phyloP scores from a whole-genome alignment of 805 yeast species.

The Candida arabinofermentans region DNA sequence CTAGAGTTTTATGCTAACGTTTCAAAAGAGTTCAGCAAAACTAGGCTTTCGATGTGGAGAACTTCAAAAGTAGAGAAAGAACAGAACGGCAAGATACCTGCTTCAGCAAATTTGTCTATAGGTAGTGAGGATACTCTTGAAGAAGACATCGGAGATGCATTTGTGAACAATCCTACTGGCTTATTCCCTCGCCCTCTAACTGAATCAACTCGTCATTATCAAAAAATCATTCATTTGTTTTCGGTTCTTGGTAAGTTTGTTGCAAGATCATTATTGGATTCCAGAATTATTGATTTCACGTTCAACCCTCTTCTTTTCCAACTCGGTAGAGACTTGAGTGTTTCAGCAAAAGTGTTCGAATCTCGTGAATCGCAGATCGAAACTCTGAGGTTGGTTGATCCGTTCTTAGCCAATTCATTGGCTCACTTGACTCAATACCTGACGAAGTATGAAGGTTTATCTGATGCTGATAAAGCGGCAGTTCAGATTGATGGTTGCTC shows the following conservation, averaged over 20 bases:
- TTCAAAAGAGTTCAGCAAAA: slow-evolving; percentile 66
- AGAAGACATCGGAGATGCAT: slow-evolving; percentile 23
- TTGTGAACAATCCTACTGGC: slow-evolving; percentile 44
- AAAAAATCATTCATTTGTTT: slow-evolving; percentile 49
- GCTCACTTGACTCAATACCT: slow-evolving; percentile 43
- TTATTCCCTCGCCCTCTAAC: slow-evolving; percentile 68
- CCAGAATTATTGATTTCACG: slow-evolving; percentile 79
- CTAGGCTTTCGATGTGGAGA: slow-evolving; percentile 68
- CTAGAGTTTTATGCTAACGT: slow-evolving; percentile 84
- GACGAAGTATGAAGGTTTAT: slow-evolving; percentile 14
- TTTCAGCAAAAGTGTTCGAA: neutral
- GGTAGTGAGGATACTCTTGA: neutral
- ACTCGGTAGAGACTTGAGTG: slow-evolving; percentile 38
- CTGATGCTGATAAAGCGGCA: slow-evolving; percentile 6
- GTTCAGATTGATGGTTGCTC: slow-evolving; percentile 27
- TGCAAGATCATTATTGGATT: slow-evolving; percentile 83
- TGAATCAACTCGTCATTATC: slow-evolving; percentile 31
- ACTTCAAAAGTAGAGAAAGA: slow-evolving; percentile 16
- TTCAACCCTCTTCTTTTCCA: slow-evolving; percentile 71
- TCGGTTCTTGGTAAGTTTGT: slow-evolving; percentile 73
- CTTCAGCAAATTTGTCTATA: no score
- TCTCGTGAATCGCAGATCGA: slow-evolving; percentile 26
- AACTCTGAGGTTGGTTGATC: slow-evolving; percentile 50
- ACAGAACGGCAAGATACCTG: neutral
- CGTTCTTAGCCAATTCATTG: slow-evolving; percentile 54